These are phyloP conservation scores for Ceratobasidium sp. DNA, from an alignment of 1,284 basidiomycete species.

Conservation along the genomic window DNA sequence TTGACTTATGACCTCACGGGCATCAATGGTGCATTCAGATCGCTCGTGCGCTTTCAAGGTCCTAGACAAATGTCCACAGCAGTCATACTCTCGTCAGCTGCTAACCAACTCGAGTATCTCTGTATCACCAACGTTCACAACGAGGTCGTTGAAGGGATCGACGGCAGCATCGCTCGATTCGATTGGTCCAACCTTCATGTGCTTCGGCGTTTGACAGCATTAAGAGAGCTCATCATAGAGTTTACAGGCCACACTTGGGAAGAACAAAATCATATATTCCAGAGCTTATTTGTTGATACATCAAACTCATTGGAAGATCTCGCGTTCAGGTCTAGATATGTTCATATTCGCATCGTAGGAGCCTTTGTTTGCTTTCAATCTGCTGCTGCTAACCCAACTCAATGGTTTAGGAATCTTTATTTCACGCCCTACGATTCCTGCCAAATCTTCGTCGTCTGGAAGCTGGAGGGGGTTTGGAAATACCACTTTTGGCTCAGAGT, in stretches of 20 bases:
- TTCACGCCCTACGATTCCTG: no score
- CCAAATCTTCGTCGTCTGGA: neutral
- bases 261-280: no score
- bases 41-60: neutral
- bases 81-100: neutral
- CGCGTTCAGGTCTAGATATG: no score
- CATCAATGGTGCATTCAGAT: neutral
- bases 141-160: neutral
- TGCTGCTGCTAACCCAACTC: no score
- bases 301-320: no score
- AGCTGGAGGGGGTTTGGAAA: neutral
- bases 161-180: neutral
- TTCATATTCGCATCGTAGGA: no score
- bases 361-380: no score
- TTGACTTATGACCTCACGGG: neutral
- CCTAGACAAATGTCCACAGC: neutral
- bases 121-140: neutral
- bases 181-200: neutral
- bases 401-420: no score
- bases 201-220: neutral
- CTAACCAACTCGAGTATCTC: neutral
- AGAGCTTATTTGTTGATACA: no score
- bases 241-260: no score
- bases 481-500: neutral
- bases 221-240: neutral